Conservation (phyloP, 352 stramenopile genomes). For the Phytophthora megakarya region DNA sequence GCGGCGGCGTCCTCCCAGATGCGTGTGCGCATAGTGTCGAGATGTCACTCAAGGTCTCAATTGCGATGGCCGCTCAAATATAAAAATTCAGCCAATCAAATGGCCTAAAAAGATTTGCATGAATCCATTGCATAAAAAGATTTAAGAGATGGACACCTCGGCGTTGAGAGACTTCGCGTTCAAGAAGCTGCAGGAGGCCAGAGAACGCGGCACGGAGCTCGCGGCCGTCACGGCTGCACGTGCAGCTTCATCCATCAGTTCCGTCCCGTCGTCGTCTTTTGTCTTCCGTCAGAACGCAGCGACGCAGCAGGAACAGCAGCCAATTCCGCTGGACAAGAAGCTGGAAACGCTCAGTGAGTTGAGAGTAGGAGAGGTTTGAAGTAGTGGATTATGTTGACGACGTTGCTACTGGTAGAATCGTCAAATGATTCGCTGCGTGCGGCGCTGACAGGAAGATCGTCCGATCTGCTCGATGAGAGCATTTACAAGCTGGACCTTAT, state of each 20-base stretch:
- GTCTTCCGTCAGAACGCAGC: constrained; percentile 41
- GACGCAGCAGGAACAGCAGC: constrained; percentile 14
- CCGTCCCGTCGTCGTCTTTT: constrained; percentile 48
- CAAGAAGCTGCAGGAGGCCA: constrained; percentile 77
- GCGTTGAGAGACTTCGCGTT: constrained; percentile 73
- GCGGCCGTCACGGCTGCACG: constrained; percentile 51
- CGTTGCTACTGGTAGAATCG: constrained; percentile 36
- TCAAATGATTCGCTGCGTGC: constrained; percentile 51
- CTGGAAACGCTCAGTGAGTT: constrained; percentile 30
- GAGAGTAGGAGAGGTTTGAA: neutral
- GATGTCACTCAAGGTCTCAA: constrained; percentile 3
- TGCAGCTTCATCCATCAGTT: constrained; percentile 61
- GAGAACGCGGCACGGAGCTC: constrained; percentile 64
- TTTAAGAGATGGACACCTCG: constrained; percentile 70
- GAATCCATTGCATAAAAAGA: too few relatives aligned
- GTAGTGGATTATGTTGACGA: neutral
- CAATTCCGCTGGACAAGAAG: constrained; percentile 26
- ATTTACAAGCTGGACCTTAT: constrained; percentile 81
- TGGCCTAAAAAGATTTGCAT: neutral
- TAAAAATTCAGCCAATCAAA: constrained; percentile 26
- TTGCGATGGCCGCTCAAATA: too few relatives aligned
- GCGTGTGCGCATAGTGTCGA: constrained; percentile 57
- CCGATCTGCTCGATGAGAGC: constrained; percentile 45
- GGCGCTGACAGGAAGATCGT: constrained; percentile 36
- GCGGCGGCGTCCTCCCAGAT: constrained; percentile 80